Evolutionary conservation across 495 filamentous ascomycete species (phyloP).

Genomic region (Clohesyomyces aquaticus): DNA sequence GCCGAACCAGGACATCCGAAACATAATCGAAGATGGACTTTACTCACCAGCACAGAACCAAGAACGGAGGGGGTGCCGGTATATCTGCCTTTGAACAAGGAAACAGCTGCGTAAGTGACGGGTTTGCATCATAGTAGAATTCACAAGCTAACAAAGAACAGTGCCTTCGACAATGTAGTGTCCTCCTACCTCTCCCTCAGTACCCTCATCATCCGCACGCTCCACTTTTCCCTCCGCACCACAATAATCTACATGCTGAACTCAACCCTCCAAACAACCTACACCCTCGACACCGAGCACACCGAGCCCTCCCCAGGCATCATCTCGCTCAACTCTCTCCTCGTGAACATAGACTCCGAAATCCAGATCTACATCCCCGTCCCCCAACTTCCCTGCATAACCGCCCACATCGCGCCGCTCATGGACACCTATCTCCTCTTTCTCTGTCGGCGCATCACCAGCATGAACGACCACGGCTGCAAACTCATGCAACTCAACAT

Average conservation of each 20-base stretch:
- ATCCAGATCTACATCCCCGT: conserved; percentile 68
- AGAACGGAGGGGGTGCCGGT: conserved; percentile 63
- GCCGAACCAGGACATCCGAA: conserved; percentile 49
- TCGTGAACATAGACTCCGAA: conserved; percentile 83
- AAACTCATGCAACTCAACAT: conserved; percentile 86
- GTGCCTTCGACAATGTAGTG: conserved; percentile 85
- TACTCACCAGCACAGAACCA: conserved; percentile 64
- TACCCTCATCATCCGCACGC: conserved; percentile 72
- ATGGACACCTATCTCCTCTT: conserved; percentile 71
- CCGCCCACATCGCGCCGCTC: conserved; percentile 69
- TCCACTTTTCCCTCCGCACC: conserved; percentile 86
- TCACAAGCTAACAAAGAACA: too few relatives aligned
- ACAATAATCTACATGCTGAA: conserved; percentile 66
- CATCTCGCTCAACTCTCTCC: conserved; percentile 73
- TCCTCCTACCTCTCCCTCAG: conserved; percentile 78
- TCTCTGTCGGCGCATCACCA: conserved; percentile 64
- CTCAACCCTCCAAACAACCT: conserved; percentile 48
- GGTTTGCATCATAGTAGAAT: too few relatives aligned
- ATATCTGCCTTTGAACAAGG: conserved; percentile 85
- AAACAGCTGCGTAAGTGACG: conserved; percentile 76
- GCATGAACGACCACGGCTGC: conserved; percentile 76
- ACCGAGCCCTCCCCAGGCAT: conserved; percentile 79
- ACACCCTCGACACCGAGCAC: conserved; percentile 72
- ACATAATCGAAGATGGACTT: conserved; percentile 74
- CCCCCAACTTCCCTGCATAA: conserved; percentile 53